Percentiles rank a stretch among this genome's conserved stretches.
Evolutionary conservation across 1,284 basidiomycete species (phyloP).

Genomic region (Psilocybe mexicana): DNA sequence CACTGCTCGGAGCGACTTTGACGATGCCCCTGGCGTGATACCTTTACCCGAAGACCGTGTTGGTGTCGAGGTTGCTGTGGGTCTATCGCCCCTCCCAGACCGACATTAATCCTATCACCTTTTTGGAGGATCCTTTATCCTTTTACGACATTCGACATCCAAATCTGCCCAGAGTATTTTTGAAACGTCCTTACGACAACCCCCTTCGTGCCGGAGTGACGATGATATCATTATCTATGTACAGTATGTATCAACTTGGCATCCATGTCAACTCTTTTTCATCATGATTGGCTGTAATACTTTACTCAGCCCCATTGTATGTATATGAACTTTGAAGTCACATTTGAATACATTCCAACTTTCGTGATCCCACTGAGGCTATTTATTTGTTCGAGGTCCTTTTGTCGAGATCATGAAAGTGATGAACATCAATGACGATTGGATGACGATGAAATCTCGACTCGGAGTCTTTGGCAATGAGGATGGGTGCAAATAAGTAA

Average conservation of each 20-base stretch:
- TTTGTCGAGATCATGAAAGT: too few species aligned
- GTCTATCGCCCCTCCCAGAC: not conserved
- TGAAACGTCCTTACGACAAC: slow-evolving; percentile 1
- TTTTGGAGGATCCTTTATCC: not conserved
- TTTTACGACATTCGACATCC: not conserved
- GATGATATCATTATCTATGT: not conserved
- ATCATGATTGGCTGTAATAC: too few species aligned
- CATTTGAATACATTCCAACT: too few species aligned
- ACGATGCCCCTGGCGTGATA: slow-evolving; percentile 9
- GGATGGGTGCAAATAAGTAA: too few species aligned
- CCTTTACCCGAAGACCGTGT: not conserved
- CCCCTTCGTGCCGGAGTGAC: not conserved
- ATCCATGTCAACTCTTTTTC: too few species aligned
- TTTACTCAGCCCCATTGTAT: too few species aligned
- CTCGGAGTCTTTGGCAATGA: too few species aligned
- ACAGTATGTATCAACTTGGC: not conserved
- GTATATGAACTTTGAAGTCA: too few species aligned
- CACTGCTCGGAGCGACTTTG: slow-evolving; percentile 28
- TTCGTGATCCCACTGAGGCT: too few species aligned
- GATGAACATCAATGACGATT: too few species aligned
- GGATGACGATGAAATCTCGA: too few species aligned
- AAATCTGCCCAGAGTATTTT: not conserved
- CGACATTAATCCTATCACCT: not conserved
- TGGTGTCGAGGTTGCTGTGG: not conserved
- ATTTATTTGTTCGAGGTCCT: too few species aligned